These are phyloP conservation scores for Schizophyllum amplum DNA, from an alignment of 1,284 basidiomycete genomes.

Conservation along the genomic window DNA sequence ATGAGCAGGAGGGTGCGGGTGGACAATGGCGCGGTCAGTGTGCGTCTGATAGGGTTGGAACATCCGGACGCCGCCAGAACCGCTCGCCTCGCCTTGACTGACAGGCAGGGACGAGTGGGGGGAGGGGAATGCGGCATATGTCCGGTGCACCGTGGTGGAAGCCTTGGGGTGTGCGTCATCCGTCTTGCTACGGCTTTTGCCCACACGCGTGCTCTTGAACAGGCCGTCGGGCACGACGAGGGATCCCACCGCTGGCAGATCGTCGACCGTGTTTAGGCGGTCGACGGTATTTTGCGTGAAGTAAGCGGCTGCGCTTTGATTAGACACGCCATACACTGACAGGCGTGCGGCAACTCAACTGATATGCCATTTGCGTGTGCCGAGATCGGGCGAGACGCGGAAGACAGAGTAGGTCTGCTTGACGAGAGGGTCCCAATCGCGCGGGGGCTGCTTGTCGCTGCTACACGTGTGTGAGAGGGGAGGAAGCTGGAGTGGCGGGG, in stretches of 20 bases:
- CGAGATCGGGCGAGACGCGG: conserved; percentile 15
- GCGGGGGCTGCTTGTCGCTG: conserved; percentile 38
- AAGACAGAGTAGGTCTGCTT: conserved; percentile 72
- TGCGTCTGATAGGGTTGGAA: neutral
- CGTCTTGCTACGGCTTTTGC: conserved; percentile 24
- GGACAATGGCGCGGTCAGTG: neutral
- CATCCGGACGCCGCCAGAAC: neutral
- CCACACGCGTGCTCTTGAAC: conserved; percentile 55
- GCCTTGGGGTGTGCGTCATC: neutral
- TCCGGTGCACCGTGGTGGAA: conserved; percentile 12
- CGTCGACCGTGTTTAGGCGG: conserved; percentile 55
- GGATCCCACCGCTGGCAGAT: conserved; percentile 42
- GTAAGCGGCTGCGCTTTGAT: conserved; percentile 51
- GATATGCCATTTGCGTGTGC: conserved; percentile 70
- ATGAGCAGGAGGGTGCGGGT: neutral
- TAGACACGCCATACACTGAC: conserved; percentile 7
- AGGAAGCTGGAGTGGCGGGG: neutral
- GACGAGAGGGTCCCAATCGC: conserved; percentile 64
- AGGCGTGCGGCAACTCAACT: conserved; percentile 33
- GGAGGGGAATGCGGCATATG: conserved; percentile 9
- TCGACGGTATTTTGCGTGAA: conserved; percentile 68
- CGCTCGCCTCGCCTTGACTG: conserved; percentile 8
- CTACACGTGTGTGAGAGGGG: conserved; percentile 16
- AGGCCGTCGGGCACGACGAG: conserved; percentile 50
- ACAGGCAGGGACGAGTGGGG: conserved; percentile 1